Conservation (phyloP, 306 rosid genomes). For the Acmispon strigosus region DNA sequence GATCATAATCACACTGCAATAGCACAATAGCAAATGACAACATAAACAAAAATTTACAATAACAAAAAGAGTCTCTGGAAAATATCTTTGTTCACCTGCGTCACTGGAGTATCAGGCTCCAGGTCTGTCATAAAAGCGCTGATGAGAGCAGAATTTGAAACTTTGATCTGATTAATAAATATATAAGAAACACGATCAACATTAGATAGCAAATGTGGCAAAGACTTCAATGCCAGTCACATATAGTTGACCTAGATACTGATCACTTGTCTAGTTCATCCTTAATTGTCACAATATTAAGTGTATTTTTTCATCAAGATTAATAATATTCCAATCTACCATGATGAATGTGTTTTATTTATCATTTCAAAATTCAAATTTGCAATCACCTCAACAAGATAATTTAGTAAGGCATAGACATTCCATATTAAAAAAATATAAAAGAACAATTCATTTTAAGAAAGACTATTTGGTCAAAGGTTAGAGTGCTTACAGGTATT, state of each 20-base stretch:
- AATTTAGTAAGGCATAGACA: not conserved
- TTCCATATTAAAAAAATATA: not conserved
- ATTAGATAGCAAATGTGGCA: not conserved
- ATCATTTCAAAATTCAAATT: not conserved
- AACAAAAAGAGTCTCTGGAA: not conserved
- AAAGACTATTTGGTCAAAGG: not conserved
- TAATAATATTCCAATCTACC: not conserved
- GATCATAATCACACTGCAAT: constrained; percentile 85
- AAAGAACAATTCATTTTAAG: not conserved
- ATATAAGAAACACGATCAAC: constrained; percentile 6
- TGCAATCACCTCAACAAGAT: not conserved
- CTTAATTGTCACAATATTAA: not conserved
- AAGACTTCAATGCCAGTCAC: not conserved
- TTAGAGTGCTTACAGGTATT: constrained; percentile 68
- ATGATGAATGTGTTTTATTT: not conserved
- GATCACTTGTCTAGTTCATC: not conserved
- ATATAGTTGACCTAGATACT: not conserved
- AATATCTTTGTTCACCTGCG: constrained; percentile 56
- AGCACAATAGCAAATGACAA: constrained; percentile 11
- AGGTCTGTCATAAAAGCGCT: constrained; percentile 96
- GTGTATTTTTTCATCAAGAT: not conserved
- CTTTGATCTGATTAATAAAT: constrained; percentile 63
- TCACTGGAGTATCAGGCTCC: constrained; percentile 80
- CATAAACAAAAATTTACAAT: constrained; percentile 5
- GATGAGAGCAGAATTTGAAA: constrained; percentile 91